phyloP scores from a whole-genome alignment of 169 alveolate genomes.

The Cryptosporidium meleagridis region DNA sequence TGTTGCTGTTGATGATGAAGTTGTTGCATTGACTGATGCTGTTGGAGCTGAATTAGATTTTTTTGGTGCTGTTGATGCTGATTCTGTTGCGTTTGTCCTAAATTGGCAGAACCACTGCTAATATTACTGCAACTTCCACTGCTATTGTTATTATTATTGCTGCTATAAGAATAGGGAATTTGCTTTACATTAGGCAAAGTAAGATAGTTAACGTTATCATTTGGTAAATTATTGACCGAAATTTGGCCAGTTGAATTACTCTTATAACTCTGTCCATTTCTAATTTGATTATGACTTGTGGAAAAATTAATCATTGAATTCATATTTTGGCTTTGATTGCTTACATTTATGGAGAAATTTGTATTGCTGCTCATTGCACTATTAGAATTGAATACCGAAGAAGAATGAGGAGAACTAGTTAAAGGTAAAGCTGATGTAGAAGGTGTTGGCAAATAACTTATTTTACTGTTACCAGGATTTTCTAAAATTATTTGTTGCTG shows the following conservation, averaged over 20 bases:
- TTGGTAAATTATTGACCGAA: not conserved
- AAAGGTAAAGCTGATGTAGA: not conserved
- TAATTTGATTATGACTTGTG: not conserved
- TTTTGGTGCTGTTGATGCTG: not conserved
- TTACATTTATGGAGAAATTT: not conserved
- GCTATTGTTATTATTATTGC: constrained; percentile 56
- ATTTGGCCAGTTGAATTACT: constrained; percentile 22
- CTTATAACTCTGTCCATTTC: not conserved
- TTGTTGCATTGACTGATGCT: constrained; percentile 73
- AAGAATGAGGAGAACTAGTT: not conserved
- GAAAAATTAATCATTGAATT: not conserved
- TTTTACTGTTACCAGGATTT: not conserved
- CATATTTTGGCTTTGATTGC: not conserved
- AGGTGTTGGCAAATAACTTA: not conserved
- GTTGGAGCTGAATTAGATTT: constrained; percentile 64
- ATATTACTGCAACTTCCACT: not conserved
- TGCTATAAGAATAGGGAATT: constrained; percentile 35
- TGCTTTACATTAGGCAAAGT: not conserved
- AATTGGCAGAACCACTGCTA: not conserved
- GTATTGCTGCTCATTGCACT: not conserved
- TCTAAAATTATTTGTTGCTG: not conserved
- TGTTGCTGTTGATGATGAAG: constrained; percentile 1
- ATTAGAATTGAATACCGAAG: not conserved
- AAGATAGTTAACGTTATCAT: not conserved
- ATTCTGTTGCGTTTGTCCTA: not conserved